phyloP scores from a whole-genome alignment of 139 green algal species.

The Chlorella sp. region DNA sequence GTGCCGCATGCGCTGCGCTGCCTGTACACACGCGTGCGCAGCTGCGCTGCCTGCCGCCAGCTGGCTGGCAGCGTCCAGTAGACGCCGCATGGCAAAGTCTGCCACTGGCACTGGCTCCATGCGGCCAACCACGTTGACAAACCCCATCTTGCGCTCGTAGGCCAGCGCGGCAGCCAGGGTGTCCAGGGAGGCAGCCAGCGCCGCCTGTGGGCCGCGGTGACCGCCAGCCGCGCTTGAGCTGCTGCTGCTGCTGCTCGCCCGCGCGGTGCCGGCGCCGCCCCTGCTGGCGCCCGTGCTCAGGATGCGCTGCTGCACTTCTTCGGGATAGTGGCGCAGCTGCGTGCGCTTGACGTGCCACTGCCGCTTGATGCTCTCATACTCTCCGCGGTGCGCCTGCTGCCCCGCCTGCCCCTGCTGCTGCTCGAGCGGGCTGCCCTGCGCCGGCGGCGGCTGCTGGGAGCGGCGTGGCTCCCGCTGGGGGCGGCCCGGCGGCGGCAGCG shows the following conservation, averaged over 20 bases:
- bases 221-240: not conserved
- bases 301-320: slow-evolving; percentile 9
- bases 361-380: not conserved
- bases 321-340: slow-evolving; percentile 2
- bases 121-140: not conserved
- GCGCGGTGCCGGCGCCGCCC: not conserved
- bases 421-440: not conserved
- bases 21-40: not conserved
- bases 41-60: not conserved
- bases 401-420: slow-evolving; percentile 17
- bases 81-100: not conserved
- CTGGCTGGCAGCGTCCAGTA: not conserved
- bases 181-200: not conserved
- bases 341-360: slow-evolving; percentile 17
- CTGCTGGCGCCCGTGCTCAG: not conserved
- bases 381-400: not conserved
- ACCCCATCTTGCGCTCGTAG: not conserved
- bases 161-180: not conserved
- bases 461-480: not conserved
- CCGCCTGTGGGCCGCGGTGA: not conserved
- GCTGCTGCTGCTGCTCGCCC: not conserved
- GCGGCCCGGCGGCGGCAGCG: not conserved
- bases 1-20: not conserved
- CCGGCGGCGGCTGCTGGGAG: not conserved
- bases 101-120: not conserved